Percentiles rank a stretch among this genome's conserved stretches.
Evolutionary conservation across 257 asterid species (phyloP).

Genomic region (Nicotiana otophora): DNA sequence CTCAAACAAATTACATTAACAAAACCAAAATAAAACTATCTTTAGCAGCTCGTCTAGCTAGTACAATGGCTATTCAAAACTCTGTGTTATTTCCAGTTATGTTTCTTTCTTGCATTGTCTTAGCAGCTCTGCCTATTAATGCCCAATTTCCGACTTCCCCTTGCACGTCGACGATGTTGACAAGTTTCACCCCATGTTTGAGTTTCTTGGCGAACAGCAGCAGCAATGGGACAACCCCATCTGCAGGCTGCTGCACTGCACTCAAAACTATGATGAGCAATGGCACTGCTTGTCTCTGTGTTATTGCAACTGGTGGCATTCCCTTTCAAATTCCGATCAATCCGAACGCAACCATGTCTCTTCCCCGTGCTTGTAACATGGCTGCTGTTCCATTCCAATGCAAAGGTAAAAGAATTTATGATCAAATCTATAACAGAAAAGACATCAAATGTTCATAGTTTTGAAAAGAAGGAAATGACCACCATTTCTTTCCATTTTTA

Average conservation of each 20-base stretch:
- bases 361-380: constrained; percentile 64
- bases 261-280: constrained; percentile 22
- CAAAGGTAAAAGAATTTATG: constrained; percentile 34
- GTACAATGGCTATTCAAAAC: constrained; percentile 15
- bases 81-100: constrained; percentile 11
- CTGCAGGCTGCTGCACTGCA: constrained; percentile 53
- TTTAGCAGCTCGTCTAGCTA: not conserved
- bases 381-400: constrained; percentile 65
- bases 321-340: constrained; percentile 47
- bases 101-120: constrained; percentile 10
- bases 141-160: constrained; percentile 25
- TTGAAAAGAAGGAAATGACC: too few relatives aligned
- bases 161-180: constrained; percentile 64
- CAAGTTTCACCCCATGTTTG: constrained; percentile 59
- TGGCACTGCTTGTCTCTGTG: constrained; percentile 34
- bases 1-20: not conserved
- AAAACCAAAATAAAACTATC: not conserved
- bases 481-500: too few relatives aligned
- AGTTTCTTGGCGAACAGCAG: constrained; percentile 41
- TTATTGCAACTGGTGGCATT: constrained; percentile 28
- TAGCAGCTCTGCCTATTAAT: constrained; percentile 12
- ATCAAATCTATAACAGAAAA: not conserved
- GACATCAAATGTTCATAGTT: too few relatives aligned
- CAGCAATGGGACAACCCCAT: constrained; percentile 38
- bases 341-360: constrained; percentile 45